These are phyloP conservation scores for Pseudogymnoascus sp. DNA, from an alignment of 2,329 filamentous ascomycete species.

Conservation along the genomic window DNA sequence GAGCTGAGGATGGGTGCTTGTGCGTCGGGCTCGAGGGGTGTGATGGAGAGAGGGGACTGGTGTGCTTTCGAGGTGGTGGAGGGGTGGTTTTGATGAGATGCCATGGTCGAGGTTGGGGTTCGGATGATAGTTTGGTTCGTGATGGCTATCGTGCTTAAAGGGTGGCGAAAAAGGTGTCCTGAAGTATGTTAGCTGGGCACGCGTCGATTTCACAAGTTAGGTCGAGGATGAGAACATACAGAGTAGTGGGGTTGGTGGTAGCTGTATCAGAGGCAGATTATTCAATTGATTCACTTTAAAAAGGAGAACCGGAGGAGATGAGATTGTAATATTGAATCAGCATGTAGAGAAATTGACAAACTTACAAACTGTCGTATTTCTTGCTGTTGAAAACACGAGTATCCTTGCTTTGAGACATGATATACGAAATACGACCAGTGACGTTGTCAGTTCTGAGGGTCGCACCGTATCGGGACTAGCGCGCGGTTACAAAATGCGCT, in stretches of 20 bases:
- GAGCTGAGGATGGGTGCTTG: neutral
- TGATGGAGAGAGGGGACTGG: neutral
- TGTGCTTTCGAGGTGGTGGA: neutral
- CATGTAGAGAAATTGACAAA: neutral
- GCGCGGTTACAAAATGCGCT: neutral
- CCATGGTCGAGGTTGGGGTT: neutral
- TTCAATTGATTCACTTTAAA: neutral
- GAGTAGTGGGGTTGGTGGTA: neutral
- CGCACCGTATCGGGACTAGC: neutral
- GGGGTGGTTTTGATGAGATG: neutral
- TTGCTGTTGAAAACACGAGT: neutral
- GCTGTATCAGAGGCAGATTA: neutral
- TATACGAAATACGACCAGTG: slow-evolving; percentile 1
- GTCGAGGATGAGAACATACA: neutral
- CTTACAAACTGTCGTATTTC: neutral
- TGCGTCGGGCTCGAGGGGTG: neutral
- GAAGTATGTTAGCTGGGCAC: neutral
- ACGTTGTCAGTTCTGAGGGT: neutral
- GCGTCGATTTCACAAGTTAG: neutral
- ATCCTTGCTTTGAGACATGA: slow-evolving; percentile 1
- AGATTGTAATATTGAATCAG: neutral
- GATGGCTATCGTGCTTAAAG: neutral
- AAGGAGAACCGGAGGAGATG: neutral
- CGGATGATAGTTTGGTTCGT: neutral
- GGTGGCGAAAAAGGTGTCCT: neutral